Conservation (phyloP, 1,284 basidiomycete species). For the Puccinia horiana region DNA sequence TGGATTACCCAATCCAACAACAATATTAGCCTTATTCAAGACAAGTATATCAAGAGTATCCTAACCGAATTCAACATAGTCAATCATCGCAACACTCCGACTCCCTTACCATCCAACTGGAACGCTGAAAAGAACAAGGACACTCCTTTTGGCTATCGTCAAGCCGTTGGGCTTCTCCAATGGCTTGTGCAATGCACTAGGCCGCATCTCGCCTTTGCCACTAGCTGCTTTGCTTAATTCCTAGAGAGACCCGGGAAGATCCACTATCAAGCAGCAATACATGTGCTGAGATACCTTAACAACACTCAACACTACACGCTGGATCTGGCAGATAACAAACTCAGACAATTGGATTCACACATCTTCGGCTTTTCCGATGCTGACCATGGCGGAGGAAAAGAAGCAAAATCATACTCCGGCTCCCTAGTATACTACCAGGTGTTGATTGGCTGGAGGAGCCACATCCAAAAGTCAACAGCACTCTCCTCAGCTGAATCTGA, state of each 20-base stretch:
- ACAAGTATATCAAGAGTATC: conserved; percentile 7
- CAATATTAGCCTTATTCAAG: neutral
- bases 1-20: neutral
- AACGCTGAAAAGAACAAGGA: conserved; percentile 10
- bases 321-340: neutral
- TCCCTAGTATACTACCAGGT: neutral
- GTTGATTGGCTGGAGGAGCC: neutral
- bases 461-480: conserved; percentile 2
- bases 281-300: neutral
- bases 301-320: neutral
- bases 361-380: conserved; percentile 3
- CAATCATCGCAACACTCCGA: neutral
- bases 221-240: neutral
- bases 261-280: neutral
- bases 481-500: conserved; percentile 18
- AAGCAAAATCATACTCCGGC: neutral
- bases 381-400: neutral
- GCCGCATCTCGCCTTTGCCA: neutral
- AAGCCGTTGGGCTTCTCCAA: neutral
- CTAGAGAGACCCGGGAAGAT: neutral
- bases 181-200: conserved; percentile 8
- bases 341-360: neutral
- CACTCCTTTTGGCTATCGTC: neutral
- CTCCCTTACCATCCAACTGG: conserved; percentile 1
- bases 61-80: neutral